Evolutionary conservation across 2,329 filamentous ascomycete genomes (phyloP), one percentile per base, ranked within the genome.

Genomic region (Xylaria sp.): DNA sequence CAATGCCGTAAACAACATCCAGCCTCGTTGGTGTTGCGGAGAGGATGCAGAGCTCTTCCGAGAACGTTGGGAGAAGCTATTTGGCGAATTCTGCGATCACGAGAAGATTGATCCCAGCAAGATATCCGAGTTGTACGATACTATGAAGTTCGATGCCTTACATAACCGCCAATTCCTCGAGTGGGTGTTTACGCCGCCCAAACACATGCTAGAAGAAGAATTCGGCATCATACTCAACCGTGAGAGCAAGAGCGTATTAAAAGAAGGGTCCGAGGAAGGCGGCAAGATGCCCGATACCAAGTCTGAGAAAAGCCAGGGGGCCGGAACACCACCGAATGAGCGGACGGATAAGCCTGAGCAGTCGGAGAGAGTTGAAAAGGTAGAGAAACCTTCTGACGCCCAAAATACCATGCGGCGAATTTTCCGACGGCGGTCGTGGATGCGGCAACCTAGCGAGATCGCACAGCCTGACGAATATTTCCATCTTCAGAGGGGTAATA

Each of bases 101-200:
- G 94, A 99, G 70, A 99, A 99, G 78, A 92, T 97, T 16, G 94
- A 99, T 74, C 95, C 95, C 16, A 96, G 92, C 80, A 99, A 99
- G 78, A 93, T 99, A 63, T 97, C 92, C 4, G 94, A 99, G 76
- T 83, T 99, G 2, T 99, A 99, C 73, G 94, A 99, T 74, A 97
- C 93, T 18, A 97, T 99, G 94, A 99, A 99, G 75, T 99, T 97
- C 65, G 94, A 99, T 73, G 94, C 94, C 1, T 80, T 99, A 11
- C 95, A 99, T 75, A 99, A 99, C 71, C 87, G 94, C 2, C 91
- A 92, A 63, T 99, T 99, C 70, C 79, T 99, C 3, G 94, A 99
- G 74, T 97, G 94, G 91, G 89, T 97, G 0, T 99, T 99, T 68
- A 96, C 92, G 13, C 94, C 94, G 1, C 87, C 90, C 39, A 87